Base-by-base conservation (phyloP, 1,139 yeast species). In the Eremothecium gossypii region DNA sequence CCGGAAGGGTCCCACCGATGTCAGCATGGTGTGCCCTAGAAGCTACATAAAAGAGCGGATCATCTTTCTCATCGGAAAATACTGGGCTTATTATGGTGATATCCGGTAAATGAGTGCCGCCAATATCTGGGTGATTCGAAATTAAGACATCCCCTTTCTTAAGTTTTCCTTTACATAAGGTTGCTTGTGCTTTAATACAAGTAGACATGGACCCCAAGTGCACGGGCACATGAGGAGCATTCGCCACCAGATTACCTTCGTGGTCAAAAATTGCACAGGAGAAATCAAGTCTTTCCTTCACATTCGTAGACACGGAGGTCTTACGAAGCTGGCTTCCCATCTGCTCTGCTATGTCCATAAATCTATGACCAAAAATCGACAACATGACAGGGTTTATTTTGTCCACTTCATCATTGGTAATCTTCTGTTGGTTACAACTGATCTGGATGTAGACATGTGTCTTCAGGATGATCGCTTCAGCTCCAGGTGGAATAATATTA, bases 171-270 rank as follows among this genome's bases (percentile, higher is more conserved):
- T 73, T 64, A 87, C 91, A 82, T 29, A 75, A 45, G 35, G 76
- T 69, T 33, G 74, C 73, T 60, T 83, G 91, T 8, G 76, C 79
- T 41, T 74, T 72, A 8, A 83, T 84, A n/a, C 89, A 86, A 41
- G 83, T 79, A 1, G 89, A 80, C 94, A 84, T 84, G 3, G 94
- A 84, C 2, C 94, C 94, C 47, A 84, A 65, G 58, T 84, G 95
- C 35, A 83, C 89, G 0, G 95, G 95, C 41, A 84, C 83, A 61
- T 84, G 93, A 1, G 93, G 93, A 0, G 94, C 94, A 63, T 83
- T 83, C 4, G 93, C 93, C 17, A 83, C 86, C 47, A 84, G 68
- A 41, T 80, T 85, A 13, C 94, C 94, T 41, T 77, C 74, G 1
- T 74, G 68, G 50, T 81, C 86, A 57, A 84, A 84, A 26, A 84